Evolutionary conservation across 176 grass and related monocot genomes (phyloP).

Genomic region (Musa beccarii): DNA sequence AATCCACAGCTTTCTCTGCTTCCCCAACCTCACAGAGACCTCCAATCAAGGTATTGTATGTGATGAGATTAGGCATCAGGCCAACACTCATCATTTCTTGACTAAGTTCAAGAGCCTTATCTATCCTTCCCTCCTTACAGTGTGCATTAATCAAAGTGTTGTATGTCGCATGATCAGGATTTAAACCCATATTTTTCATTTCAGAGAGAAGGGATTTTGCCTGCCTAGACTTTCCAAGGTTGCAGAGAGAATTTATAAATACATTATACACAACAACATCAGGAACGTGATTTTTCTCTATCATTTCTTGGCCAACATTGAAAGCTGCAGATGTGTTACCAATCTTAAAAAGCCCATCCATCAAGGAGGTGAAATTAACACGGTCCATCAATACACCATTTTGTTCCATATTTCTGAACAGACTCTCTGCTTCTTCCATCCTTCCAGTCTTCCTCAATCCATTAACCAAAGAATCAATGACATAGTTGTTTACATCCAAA

Average conservation of each 20-base stretch:
- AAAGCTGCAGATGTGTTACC: conserved; percentile 55
- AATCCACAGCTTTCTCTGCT: conserved; percentile 40
- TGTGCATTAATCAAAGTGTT: conserved; percentile 71
- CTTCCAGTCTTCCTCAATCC: conserved; percentile 62
- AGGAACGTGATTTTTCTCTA: conserved; percentile 45
- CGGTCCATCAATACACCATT: conserved; percentile 46
- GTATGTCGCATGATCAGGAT: conserved; percentile 69
- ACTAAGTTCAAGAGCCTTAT: conserved; percentile 50
- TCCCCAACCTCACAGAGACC: conserved; percentile 38
- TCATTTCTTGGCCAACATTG: conserved; percentile 62
- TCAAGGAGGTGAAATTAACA: conserved; percentile 80
- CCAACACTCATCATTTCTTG: conserved; percentile 42
- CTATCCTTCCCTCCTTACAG: conserved; percentile 48
- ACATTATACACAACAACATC: conserved; percentile 89
- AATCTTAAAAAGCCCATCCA: conserved; percentile 70
- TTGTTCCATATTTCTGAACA: conserved; percentile 48
- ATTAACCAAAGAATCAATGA: conserved; percentile 68
- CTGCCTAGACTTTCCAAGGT: conserved; percentile 42
- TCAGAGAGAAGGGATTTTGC: conserved; percentile 57
- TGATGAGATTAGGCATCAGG: conserved; percentile 72
- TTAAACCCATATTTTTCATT: conserved; percentile 68
- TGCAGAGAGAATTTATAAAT: conserved; percentile 87
- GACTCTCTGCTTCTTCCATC: conserved; percentile 45
- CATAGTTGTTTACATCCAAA: conserved; percentile 45
- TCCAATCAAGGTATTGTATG: conserved; percentile 51